Base-by-base conservation (phyloP, 176 grass and related monocot species). In the Eleusine coracana region DNA sequence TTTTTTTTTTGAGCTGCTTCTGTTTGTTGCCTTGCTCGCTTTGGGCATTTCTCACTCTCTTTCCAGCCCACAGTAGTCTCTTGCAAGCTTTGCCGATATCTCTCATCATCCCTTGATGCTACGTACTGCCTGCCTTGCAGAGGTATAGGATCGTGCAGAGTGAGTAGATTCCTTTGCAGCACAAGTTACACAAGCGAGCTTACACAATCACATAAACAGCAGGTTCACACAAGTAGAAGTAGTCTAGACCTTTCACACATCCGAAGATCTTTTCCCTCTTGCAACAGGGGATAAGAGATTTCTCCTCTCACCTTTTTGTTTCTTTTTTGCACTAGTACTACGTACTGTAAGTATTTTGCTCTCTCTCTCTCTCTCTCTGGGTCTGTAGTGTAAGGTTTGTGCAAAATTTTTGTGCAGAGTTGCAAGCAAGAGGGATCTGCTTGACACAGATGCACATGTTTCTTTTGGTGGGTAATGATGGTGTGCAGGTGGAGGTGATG, bases 121-220 rank as follows among this genome's bases (percentile, higher is more conserved):
- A 34, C 31, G 31, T 34, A 39, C 85, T 80, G 50, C 79, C 66
- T 86, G 59, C 79, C 86, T 79, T 54, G 31, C 75, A 84, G 86
- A 70, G 64, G 55, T 71, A 46, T 46, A 78, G 64, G 39, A 74
- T 73, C 68, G 84, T 80, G 78, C 78, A 50, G 46, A 45, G 52
- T 78, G 77, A 74, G 69, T 50, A 86, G 93, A 94, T 95, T 92
- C 87, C 84, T 73, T 88, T 88, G 74, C 60, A 80, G 78, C 73
- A 92, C 87, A 80, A 89, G 87, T 75, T 80, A 74, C 70, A 81
- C 63, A 77, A 55, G 69, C 78, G 84, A 80, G 69, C 84, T 87
- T 86, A 86, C 65, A 86, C 70, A 79, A 66, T 56, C 52, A 77
- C 61, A 25, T 25, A 25, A 25, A 25, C 25, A 17, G 44, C 58